Percentiles rank a stretch among this genome's conserved stretches.
These are phyloP conservation scores for Solanum acaule DNA, from an alignment of 257 asterid genomes.

Conservation along the genomic window DNA sequence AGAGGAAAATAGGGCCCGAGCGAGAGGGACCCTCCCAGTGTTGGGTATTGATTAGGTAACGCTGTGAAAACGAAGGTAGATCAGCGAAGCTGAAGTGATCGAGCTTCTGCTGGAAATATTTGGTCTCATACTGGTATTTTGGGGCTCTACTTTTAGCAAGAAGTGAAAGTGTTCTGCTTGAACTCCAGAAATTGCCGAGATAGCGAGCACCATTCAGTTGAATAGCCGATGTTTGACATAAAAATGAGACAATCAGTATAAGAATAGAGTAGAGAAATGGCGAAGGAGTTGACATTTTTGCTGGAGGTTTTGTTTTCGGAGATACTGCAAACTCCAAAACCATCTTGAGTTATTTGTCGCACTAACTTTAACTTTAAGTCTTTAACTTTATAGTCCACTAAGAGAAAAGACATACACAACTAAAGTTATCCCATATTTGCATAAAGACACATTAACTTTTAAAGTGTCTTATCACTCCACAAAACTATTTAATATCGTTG, in stretches of 20 bases:
- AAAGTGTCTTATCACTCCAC: no score
- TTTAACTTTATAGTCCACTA: background rate
- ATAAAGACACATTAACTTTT: no score
- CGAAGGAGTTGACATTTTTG: slow-evolving; percentile 30
- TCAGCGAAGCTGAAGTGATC: slow-evolving; percentile 80
- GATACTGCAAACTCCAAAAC: background rate
- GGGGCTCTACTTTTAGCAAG: no score
- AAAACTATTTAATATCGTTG: no score
- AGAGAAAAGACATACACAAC: no score
- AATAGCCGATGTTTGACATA: slow-evolving; percentile 5
- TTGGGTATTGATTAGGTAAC: slow-evolving; percentile 63
- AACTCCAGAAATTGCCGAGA: slow-evolving; percentile 27
- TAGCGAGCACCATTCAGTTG: slow-evolving; percentile 20
- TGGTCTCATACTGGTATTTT: slow-evolving; percentile 51
- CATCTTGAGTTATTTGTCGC: background rate
- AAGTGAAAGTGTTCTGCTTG: background rate
- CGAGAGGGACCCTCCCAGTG: slow-evolving; percentile 64
- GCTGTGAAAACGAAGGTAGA: slow-evolving; percentile 60
- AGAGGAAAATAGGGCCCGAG: slow-evolving; percentile 66
- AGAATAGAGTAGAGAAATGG: slow-evolving; percentile 9
- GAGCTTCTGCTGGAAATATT: slow-evolving; percentile 63
- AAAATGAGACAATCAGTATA: slow-evolving; percentile 14
- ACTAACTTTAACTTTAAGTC: background rate
- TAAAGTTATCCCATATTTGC: no score
- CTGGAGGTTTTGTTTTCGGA: background rate